Conservation (phyloP, 23 red algal species). For the Cyanidium caldarium region DNA sequence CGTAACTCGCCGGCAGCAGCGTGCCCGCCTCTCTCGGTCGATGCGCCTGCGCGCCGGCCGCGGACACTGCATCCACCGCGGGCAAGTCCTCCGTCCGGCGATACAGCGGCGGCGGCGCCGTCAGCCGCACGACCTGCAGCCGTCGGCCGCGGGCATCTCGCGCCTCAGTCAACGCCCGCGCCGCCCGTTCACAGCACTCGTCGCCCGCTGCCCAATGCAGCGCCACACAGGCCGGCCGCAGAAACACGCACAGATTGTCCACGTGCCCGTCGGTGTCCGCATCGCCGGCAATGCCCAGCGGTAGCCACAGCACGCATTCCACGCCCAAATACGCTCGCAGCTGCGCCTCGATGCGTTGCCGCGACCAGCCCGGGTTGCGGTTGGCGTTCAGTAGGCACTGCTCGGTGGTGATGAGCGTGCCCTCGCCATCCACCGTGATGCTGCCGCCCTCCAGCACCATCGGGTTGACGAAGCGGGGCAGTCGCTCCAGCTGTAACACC, state of each 20-base stretch:
- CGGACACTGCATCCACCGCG: slow-evolving; percentile 12
- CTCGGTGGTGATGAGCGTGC: slow-evolving; percentile 36
- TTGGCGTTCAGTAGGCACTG: slow-evolving; percentile 40
- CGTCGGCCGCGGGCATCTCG: slow-evolving; percentile 5
- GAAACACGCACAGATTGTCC: slow-evolving; percentile 56
- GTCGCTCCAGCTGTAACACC: slow-evolving; percentile 7
- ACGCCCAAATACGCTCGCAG: slow-evolving; percentile 23
- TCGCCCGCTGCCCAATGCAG: slow-evolving; percentile 26
- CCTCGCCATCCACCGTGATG: slow-evolving; percentile 33
- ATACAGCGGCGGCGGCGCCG: slow-evolving; percentile 1
- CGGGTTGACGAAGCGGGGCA: slow-evolving; percentile 2
- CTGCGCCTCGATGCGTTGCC: slow-evolving; percentile 3
- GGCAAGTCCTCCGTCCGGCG: background rate
- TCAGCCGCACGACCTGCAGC: slow-evolving; percentile 9
- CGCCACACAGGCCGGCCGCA: slow-evolving; percentile 18
- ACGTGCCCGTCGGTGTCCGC: slow-evolving; percentile 53
- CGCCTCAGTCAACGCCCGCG: slow-evolving; percentile 1
- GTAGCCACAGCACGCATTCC: slow-evolving; percentile 31
- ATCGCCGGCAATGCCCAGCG: slow-evolving; percentile 36
- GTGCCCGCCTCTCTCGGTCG: slow-evolving; percentile 18
- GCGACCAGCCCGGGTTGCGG: slow-evolving; percentile 18
- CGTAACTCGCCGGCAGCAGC: slow-evolving; percentile 33
- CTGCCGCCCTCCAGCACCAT: slow-evolving; percentile 56
- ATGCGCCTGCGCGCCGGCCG: background rate
- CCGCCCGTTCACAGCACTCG: slow-evolving; percentile 17